Conservation (phyloP, 441 rosid species). For the Gossypium davidsonii region DNA sequence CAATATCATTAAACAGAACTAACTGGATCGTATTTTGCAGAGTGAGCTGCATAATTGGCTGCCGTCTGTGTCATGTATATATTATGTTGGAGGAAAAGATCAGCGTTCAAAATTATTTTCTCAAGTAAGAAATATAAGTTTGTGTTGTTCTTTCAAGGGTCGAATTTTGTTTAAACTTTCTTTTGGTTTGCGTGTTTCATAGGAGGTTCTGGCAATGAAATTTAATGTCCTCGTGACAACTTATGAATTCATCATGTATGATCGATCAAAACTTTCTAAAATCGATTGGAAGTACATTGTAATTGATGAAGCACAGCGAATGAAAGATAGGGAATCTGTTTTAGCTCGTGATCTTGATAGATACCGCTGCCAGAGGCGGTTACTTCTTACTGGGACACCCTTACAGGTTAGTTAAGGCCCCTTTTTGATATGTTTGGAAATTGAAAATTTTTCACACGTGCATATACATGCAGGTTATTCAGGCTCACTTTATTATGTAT, state of each 20-base stretch:
- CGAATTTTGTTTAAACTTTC: background rate
- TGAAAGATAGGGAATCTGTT: slow-evolving; percentile 99
- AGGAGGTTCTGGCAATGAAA: slow-evolving; percentile 98
- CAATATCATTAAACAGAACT: slow-evolving; percentile 13
- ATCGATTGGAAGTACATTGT: slow-evolving; percentile 97
- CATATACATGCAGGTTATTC: background rate
- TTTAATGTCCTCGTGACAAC: slow-evolving; percentile 98
- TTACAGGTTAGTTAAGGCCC: slow-evolving; percentile 71
- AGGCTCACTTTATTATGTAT: background rate
- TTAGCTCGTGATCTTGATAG: slow-evolving; percentile 99
- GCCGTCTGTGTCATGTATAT: slow-evolving; percentile 96
- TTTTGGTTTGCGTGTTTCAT: slow-evolving; percentile 19
- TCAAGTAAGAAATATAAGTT: slow-evolving; percentile 50
- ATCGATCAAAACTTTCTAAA: slow-evolving; percentile 95
- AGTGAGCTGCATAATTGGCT: slow-evolving; percentile 96
- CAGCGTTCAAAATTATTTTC: slow-evolving; percentile 91
- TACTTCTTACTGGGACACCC: slow-evolving; percentile 99
- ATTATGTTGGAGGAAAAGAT: slow-evolving; percentile 91
- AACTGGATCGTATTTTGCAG: slow-evolving; percentile 40
- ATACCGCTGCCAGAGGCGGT: slow-evolving; percentile 97
- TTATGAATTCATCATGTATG: slow-evolving; percentile 98
- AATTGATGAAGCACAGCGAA: slow-evolving; percentile 99
- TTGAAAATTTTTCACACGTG: background rate
- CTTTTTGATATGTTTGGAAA: slow-evolving; percentile 7
- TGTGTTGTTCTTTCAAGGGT: slow-evolving; percentile 1